Base-by-base conservation (phyloP, 345 rosid species). In the Xanthoceras sorbifolium region DNA sequence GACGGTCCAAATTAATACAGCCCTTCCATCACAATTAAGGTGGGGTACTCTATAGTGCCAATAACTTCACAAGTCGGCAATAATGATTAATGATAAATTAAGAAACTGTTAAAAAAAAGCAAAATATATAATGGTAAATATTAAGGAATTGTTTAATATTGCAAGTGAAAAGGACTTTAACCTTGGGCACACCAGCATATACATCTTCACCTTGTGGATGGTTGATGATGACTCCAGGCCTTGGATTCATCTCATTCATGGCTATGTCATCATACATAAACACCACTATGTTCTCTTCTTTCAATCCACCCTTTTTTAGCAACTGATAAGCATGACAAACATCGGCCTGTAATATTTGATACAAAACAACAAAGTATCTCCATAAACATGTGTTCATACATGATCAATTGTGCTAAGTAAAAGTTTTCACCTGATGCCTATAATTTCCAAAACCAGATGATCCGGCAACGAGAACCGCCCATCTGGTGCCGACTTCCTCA, bases 381-480 rank as follows among this genome's bases (percentile, higher is more conserved):
- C n/a, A 31, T 8, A 55, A 72, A 34, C n/a, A 38, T 32, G 26
- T 36, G 25, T 25, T 36, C 54, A 15, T 17, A 11, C 18, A 46
- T 5, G 29, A 32, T 55, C 14, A 59, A 60, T 74, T n/a, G 29
- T 20, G 23, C 12, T 63, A 14, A 5, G 4, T 14, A 3, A 14
- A 73, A 48, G 6, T 0, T 52, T 1, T 34, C 72, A 91, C 99
- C 98, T 96, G 99, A 78, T 96, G 99, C 79, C 99, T 92, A 81
- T 93, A 96, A 76, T 96, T 96, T 20, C 93, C 97, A 80, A 78
- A 96, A 26, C 97, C 97, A 26, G 78, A 82, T 29, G 99, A 96
- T 38, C 98, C 98, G 25, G 98, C 97, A 4, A 93, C 89, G 26
- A 96, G 98, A 84, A 96, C 91, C 0, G 98, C 99, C 98, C 99